phyloP scores from a whole-genome alignment of 352 stramenopile genomes.

The Globisporangium lucens region DNA sequence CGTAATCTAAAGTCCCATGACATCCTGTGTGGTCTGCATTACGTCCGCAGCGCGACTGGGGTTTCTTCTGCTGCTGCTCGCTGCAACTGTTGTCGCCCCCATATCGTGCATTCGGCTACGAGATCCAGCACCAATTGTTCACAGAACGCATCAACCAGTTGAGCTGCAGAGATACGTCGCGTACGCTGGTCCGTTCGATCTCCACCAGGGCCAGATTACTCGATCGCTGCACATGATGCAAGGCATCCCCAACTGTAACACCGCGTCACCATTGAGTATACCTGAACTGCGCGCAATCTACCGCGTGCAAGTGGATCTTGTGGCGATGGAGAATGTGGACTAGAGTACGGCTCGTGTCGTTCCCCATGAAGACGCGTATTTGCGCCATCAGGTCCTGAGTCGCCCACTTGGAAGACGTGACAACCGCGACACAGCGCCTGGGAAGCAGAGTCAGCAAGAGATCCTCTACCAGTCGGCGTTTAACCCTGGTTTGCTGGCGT shows the following conservation, averaged over 20 bases:
- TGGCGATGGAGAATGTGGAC: background rate
- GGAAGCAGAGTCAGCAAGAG: background rate
- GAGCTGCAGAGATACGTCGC: constrained; percentile 22
- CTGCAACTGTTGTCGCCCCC: background rate
- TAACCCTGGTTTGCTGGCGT: background rate
- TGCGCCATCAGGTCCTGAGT: constrained; percentile 6
- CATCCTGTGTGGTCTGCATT: background rate
- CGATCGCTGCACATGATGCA: constrained; percentile 11
- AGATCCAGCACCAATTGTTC: background rate
- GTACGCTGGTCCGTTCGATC: constrained; percentile 7
- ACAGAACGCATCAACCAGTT: background rate
- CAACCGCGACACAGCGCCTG: background rate
- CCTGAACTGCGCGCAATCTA: constrained; percentile 13
- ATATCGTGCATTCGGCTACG: background rate
- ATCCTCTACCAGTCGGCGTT: constrained; percentile 4
- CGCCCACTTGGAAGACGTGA: constrained; percentile 1
- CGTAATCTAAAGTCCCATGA: background rate
- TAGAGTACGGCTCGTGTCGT: background rate
- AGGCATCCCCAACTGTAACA: constrained; percentile 6
- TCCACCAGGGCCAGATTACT: constrained; percentile 10
- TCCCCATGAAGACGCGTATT: background rate
- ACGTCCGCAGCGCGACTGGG: background rate
- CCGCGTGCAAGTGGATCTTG: constrained; percentile 10
- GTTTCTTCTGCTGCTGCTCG: background rate
- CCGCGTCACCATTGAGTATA: background rate